Evolutionary conservation across 2,329 filamentous ascomycete species (phyloP), one percentile per base, ranked within the genome.

Genomic region (Ophidiomyces ophidiicola): DNA sequence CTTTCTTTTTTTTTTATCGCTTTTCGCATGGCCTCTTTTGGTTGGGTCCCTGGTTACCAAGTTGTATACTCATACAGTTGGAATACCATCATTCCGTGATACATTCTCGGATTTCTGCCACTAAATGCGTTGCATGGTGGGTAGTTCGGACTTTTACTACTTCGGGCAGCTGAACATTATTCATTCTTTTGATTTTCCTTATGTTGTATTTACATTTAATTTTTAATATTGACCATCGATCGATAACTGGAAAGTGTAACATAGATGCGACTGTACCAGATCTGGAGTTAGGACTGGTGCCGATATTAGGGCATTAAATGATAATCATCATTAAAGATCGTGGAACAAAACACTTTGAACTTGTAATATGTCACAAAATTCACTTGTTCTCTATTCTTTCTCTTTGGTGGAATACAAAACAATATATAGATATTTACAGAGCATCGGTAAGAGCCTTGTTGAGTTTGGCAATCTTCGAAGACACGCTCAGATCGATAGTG

Each of bases 401-500:
- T 23, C 32, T 39, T 31, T 33, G 37, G 28, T 39, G 37, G 30
- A 33, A 24, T 41, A 41, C 38, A 41, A 40, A 21, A 36, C 20
- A n/a, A 17, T 30, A 35, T 26, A n/a, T 30, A 30, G 30, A 34
- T 60, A 64, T 86, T 83, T 94, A 98, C 82, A 98, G 73, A 66
- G 81, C 75, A 69, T 98, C 90, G 54, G 76, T 87, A 61, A 98
- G 82, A 63, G 94, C 80, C 81, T 96, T 98, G 84, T 98, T 98
- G 77, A 98, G 84, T 78, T 86, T 93, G 64, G 83, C 76, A 67
- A 98, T 81, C 76, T 88, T 92, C 63, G 82, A 73, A 35, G 88
- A 88, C 58, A 98, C 87, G 67, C 82, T 90, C 54, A 94, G 81
- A 69, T 98, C 90, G 61, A 98, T 94, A 63, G 88, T 96, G 61